phyloP scores from a whole-genome alignment of 2,329 filamentous ascomycete genomes.

The Zymoseptoria tritici region DNA sequence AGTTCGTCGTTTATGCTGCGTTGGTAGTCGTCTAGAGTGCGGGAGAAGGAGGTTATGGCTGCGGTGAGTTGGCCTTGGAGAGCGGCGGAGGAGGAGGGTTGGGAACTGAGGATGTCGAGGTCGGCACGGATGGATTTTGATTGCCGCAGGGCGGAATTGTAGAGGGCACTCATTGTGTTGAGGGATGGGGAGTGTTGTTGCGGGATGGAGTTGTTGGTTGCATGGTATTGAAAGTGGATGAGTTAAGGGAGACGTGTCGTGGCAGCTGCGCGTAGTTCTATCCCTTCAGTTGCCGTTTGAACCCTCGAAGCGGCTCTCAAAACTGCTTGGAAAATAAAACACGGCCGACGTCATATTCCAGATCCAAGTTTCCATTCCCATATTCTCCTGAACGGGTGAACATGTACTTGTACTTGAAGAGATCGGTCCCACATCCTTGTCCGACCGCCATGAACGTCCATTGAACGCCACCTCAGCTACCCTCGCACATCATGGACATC shows the following conservation, averaged over 20 bases:
- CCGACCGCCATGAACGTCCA: not conserved
- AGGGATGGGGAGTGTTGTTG: not conserved
- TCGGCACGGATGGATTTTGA: constrained; percentile 72
- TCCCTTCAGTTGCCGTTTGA: not conserved
- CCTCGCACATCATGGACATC: constrained; percentile 34
- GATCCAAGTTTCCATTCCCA: not conserved
- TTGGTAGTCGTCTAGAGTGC: constrained; percentile 89
- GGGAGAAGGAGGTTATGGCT: constrained; percentile 72
- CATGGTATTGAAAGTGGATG: not conserved
- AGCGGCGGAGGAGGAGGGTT: constrained; percentile 51
- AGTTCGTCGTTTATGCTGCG: constrained; percentile 79
- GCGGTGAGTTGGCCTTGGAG: constrained; percentile 64
- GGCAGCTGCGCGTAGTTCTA: not conserved
- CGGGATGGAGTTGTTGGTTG: not conserved
- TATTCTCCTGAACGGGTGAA: not conserved
- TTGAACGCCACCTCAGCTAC: not conserved
- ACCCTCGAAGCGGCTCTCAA: not conserved
- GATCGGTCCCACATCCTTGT: not conserved
- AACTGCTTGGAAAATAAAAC: not conserved
- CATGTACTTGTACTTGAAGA: not conserved
- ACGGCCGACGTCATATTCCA: not conserved
- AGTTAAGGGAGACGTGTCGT: not conserved
- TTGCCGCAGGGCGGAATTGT: constrained; percentile 80
- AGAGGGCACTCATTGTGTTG: constrained; percentile 59
- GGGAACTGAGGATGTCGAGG: constrained; percentile 59